Percentiles rank a stretch among this genome's conserved stretches.
Evolutionary conservation across 1,284 basidiomycete genomes (phyloP).

Genomic region (Mycena sp.): DNA sequence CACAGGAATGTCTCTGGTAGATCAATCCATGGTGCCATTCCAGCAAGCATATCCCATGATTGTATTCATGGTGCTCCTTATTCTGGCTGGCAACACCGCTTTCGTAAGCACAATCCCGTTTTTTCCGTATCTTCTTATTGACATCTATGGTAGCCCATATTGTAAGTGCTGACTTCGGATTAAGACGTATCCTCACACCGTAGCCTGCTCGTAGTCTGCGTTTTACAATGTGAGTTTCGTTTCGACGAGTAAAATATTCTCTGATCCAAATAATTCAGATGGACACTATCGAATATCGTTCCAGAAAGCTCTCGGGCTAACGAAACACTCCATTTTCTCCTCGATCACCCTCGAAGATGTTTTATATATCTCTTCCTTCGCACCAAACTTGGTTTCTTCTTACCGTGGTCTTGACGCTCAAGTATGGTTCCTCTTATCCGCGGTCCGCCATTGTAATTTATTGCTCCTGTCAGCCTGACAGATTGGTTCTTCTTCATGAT

Average conservation of each 20-base stretch:
- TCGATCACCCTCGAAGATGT: constrained; percentile 96
- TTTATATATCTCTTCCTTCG: constrained; percentile 94
- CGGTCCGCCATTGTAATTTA: neutral
- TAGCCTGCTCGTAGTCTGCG: constrained; percentile 56
- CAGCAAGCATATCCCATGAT: constrained; percentile 88
- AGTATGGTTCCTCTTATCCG: constrained; percentile 55
- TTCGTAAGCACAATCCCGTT: constrained; percentile 68
- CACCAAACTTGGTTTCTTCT: constrained; percentile 89
- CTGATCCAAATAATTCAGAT: constrained; percentile 54
- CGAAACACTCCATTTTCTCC: constrained; percentile 90
- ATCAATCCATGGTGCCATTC: constrained; percentile 90
- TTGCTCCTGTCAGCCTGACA: constrained; percentile 58
- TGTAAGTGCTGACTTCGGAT: constrained; percentile 56
- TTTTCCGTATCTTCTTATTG: neutral
- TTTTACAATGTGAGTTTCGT: constrained; percentile 63
- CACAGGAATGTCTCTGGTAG: constrained; percentile 89
- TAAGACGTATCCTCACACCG: neutral
- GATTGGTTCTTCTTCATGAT: constrained; percentile 93
- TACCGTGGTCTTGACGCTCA: constrained; percentile 51
- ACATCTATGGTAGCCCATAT: constrained; percentile 64
- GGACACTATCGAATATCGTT: constrained; percentile 75
- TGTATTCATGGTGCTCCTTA: constrained; percentile 67
- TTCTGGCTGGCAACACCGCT: constrained; percentile 92
- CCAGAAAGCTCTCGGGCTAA: constrained; percentile 67
- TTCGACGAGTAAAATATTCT: neutral